phyloP scores from a whole-genome alignment of 495 filamentous ascomycete species.

The Penicillium cataractarum region DNA sequence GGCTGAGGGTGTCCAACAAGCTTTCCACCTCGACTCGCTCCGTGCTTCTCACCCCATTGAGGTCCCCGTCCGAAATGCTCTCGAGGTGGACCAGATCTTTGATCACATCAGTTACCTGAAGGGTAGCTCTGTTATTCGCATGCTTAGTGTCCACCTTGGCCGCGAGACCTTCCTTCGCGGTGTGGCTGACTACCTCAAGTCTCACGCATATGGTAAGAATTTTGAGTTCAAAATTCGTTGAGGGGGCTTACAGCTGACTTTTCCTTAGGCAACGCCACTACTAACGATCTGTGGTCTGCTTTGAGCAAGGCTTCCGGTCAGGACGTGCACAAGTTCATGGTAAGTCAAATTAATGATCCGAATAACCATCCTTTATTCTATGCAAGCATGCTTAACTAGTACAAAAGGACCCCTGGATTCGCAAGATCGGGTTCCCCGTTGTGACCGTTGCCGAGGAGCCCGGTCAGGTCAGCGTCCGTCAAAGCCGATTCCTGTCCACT shows the following conservation, averaged over 20 bases:
- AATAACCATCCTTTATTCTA: background rate
- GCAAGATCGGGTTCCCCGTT: slow-evolving; percentile 90
- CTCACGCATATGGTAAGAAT: slow-evolving; percentile 69
- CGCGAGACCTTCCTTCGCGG: slow-evolving; percentile 85
- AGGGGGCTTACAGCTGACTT: background rate
- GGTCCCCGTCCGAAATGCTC: slow-evolving; percentile 83
- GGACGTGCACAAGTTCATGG: slow-evolving; percentile 86
- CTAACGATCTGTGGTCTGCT: slow-evolving; percentile 89
- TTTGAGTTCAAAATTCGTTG: background rate
- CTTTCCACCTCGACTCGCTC: slow-evolving; percentile 84
- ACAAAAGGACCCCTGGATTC: slow-evolving; percentile 80
- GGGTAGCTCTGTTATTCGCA: slow-evolving; percentile 91
- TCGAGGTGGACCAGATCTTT: slow-evolving; percentile 96
- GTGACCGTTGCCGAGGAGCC: slow-evolving; percentile 82
- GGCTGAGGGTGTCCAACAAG: slow-evolving; percentile 89
- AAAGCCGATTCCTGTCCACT: slow-evolving; percentile 85
- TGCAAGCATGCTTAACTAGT: slow-evolving; percentile 17
- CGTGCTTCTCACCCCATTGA: slow-evolving; percentile 94
- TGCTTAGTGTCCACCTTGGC: slow-evolving; percentile 86
- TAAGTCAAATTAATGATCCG: slow-evolving; percentile 27
- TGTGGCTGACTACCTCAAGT: slow-evolving; percentile 84
- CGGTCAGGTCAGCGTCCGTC: slow-evolving; percentile 77
- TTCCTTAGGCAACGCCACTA: slow-evolving; percentile 78
- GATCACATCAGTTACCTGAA: slow-evolving; percentile 95
- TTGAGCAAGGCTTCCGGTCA: slow-evolving; percentile 85